A percentile compares a stretch with the other conserved stretches of the same genome.
These are phyloP conservation scores for Saccharomycopsis sp. DNA, from an alignment of 805 yeast species.

Conservation along the genomic window DNA sequence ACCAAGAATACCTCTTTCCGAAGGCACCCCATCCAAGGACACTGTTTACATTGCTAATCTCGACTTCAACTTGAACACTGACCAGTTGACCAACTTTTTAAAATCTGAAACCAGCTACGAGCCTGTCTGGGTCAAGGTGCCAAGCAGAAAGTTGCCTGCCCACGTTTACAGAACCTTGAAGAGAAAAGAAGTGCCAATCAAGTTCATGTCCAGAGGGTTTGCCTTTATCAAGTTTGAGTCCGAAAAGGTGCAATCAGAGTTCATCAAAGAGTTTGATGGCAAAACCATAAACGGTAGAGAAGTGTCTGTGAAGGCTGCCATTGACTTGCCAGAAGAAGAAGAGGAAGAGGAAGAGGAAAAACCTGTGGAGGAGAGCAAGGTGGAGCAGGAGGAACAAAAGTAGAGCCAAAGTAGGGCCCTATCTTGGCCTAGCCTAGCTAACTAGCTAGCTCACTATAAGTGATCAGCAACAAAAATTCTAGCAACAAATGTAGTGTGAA, in stretches of 20 bases:
- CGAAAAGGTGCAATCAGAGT: slow-evolving; percentile 51
- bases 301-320: slow-evolving; percentile 63
- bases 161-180: slow-evolving; percentile 36
- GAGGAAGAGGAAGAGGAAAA: slow-evolving; percentile 22
- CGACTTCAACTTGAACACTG: slow-evolving; percentile 40
- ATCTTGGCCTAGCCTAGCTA: no score
- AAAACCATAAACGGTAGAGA: slow-evolving; percentile 55
- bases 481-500: no score
- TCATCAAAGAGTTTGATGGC: slow-evolving; percentile 61
- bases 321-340: slow-evolving; percentile 36
- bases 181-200: slow-evolving; percentile 38
- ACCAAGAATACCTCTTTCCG: slow-evolving; percentile 29
- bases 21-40: slow-evolving; percentile 46
- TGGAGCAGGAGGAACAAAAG: slow-evolving; percentile 1
- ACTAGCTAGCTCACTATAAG: no score
- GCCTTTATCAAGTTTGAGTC: slow-evolving; percentile 53
- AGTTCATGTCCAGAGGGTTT: slow-evolving; percentile 47
- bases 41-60: slow-evolving; percentile 57
- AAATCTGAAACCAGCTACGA: slow-evolving; percentile 30
- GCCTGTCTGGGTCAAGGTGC: slow-evolving; percentile 53
- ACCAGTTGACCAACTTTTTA: slow-evolving; percentile 38
- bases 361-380: slow-evolving; percentile 15
- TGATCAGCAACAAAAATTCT: no score
- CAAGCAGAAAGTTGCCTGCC: slow-evolving; percentile 40
- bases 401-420: no score